Evolutionary conservation across 495 filamentous ascomycete genomes (phyloP).

Genomic region (Neurospora sp.): DNA sequence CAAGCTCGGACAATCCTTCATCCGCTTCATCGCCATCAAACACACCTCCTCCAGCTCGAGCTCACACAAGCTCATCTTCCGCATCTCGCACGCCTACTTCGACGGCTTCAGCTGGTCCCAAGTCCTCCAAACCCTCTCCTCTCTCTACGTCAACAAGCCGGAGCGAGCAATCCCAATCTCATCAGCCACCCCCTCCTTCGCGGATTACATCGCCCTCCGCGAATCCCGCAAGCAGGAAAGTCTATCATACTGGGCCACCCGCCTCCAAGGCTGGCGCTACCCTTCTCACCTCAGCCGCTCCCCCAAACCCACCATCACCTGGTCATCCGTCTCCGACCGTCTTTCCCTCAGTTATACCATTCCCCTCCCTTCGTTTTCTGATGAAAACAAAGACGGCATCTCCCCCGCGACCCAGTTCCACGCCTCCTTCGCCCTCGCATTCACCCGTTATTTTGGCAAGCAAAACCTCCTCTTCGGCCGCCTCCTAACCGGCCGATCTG

Average conservation of each 20-base stretch:
- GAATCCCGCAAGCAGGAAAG: not conserved
- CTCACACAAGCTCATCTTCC: constrained; percentile 45
- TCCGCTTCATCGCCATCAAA: constrained; percentile 43
- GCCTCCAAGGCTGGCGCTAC: not conserved
- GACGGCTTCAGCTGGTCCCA: constrained; percentile 53
- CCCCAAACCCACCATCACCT: not conserved
- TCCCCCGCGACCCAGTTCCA: not conserved
- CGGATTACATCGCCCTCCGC: not conserved
- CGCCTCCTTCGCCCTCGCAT: not conserved
- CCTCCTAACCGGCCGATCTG: not conserved
- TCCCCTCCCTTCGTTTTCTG: not conserved
- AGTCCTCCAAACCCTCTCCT: constrained; percentile 44
- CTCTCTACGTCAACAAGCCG: constrained; percentile 38
- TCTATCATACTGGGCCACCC: not conserved
- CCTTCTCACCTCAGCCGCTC: not conserved
- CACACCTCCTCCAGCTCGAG: constrained; percentile 16
- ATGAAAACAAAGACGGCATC: not conserved
- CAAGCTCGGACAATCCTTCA: constrained; percentile 42
- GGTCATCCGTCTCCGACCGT: not conserved
- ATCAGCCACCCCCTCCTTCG: not conserved
- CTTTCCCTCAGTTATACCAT: not conserved
- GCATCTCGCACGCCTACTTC: constrained; percentile 59
- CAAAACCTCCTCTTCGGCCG: not conserved
- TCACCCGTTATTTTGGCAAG: not conserved
- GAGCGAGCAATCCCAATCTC: not conserved